Evolutionary conservation across 192 early-diverging fungal genomes (phyloP), one percentile per base, ranked within the genome.

Genomic region (Umbelopsis vinacea): DNA sequence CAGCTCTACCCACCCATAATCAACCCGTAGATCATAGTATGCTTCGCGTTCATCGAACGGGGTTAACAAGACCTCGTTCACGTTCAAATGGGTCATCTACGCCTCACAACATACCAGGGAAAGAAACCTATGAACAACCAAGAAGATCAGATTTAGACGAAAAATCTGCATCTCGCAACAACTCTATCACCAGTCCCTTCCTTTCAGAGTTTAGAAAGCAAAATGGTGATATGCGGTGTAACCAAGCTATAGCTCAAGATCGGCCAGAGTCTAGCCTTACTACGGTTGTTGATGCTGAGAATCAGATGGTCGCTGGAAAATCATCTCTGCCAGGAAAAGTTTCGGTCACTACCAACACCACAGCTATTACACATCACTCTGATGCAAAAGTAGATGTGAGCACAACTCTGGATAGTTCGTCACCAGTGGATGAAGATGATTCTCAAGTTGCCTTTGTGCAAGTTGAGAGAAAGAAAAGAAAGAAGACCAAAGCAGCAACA

Each of bases 401-500:
- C 48, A 15, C 15, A n/a, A 50, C n/a, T 6, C 17, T 17, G 17
- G 48, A 50, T 15, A 12, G 6, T 43, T 43, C 11, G 40, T 50
- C 48, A 19, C 48, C 0, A 14, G 29, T 37, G 26, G 26, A 22
- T 38, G 33, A 19, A 6, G 57, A 63, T n/a, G 57, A 63, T 37
- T 63, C 19, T 6, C 26, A 63, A 38, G 33, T 35, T 37, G 19
- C 33, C 12, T 63, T 63, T 63, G 57, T 63, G 5, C 26, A 37
- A 14, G 57, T 63, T 38, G 57, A 63, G 33, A 17, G 57, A 63
- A 63, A 63, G 57, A 63, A 63, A n/a, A 63, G 26, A 35, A 63
- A 63, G 33, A 63, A 63, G 57, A 63, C 57, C 23, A 63, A 63
- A 19, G 57, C 26, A 19, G 57, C 26, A 1, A 6, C n/a, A 37